Percentiles rank a stretch among this genome's conserved stretches.
These are phyloP conservation scores for Cutaneotrichosporon sp. DNA, from an alignment of 1,284 basidiomycete genomes.

Conservation along the genomic window DNA sequence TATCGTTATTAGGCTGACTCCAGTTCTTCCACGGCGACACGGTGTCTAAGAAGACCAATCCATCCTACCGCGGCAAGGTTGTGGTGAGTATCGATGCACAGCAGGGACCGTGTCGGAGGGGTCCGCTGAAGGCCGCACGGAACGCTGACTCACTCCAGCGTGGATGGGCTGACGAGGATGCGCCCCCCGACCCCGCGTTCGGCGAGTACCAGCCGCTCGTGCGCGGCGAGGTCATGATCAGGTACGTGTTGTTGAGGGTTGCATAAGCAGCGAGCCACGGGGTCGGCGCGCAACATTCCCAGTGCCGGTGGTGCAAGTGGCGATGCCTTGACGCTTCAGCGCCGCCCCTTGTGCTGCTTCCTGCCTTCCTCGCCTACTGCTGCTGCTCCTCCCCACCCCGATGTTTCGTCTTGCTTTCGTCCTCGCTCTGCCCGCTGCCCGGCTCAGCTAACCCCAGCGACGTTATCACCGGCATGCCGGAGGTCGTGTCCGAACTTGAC, in stretches of 20 bases:
- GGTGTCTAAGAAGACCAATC: slow-evolving; percentile 30
- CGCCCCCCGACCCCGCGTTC: slow-evolving; percentile 46
- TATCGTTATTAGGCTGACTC: background rate
- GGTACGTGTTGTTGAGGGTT: slow-evolving; percentile 2
- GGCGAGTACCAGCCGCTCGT: slow-evolving; percentile 72
- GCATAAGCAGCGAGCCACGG: too few species aligned
- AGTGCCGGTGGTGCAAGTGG: too few species aligned
- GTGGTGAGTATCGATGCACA: slow-evolving; percentile 41
- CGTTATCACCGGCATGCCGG: slow-evolving; percentile 61
- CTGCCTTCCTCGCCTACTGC: too few species aligned
- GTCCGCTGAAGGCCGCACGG: too few species aligned
- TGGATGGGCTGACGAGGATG: slow-evolving; percentile 48
- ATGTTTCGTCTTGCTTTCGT: too few species aligned
- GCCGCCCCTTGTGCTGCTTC: too few species aligned
- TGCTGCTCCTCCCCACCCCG: background rate
- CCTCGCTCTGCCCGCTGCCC: background rate
- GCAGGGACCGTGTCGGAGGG: too few species aligned
- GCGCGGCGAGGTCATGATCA: slow-evolving; percentile 66
- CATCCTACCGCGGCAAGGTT: slow-evolving; percentile 35
- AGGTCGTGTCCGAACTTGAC: slow-evolving; percentile 70
- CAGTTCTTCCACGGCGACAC: slow-evolving; percentile 42
- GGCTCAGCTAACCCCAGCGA: slow-evolving; percentile 23
- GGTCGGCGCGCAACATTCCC: too few species aligned
- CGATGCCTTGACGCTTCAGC: too few species aligned
- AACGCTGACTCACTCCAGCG: slow-evolving; percentile 37